phyloP scores from a whole-genome alignment of 2,329 filamentous ascomycete genomes.

The Cyanodermella asteris region DNA sequence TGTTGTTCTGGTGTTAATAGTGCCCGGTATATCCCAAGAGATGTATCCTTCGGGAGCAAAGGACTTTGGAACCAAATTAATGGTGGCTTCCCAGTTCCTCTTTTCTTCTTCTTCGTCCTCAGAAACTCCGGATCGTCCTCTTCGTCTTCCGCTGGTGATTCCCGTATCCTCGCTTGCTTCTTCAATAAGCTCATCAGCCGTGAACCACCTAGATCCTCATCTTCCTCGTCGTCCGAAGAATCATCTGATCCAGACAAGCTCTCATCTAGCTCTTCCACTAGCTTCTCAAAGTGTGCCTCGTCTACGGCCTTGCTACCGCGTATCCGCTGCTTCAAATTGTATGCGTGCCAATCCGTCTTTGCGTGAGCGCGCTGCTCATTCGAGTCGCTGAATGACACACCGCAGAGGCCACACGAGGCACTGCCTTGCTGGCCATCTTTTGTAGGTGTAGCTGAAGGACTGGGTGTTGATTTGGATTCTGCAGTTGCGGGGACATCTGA shows the following conservation, averaged over 20 bases:
- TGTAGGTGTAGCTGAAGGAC: neutral
- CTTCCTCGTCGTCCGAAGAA: constrained; percentile 47
- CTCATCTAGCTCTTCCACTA: constrained; percentile 72
- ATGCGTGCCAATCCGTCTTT: constrained; percentile 76
- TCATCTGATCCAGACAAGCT: constrained; percentile 71
- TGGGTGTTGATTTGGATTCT: constrained; percentile 5
- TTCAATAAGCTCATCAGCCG: constrained; percentile 53
- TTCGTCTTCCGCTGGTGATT: constrained; percentile 12
- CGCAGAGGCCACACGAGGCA: constrained; percentile 65
- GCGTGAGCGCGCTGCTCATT: constrained; percentile 70
- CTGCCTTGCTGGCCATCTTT: constrained; percentile 7
- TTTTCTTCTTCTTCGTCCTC: constrained; percentile 26
- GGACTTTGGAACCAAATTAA: constrained; percentile 71
- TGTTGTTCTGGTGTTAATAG: constrained; percentile 59
- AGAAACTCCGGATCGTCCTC: constrained; percentile 26
- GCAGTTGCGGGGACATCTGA: constrained; percentile 10
- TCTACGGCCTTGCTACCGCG: constrained; percentile 49
- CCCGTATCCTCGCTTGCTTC: constrained; percentile 55
- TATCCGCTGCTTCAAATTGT: constrained; percentile 84
- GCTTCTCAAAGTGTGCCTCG: constrained; percentile 67
- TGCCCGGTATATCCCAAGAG: constrained; percentile 66
- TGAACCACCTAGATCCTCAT: constrained; percentile 22
- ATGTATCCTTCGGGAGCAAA: constrained; percentile 51
- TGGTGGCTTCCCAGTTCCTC: constrained; percentile 44
- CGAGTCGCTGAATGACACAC: constrained; percentile 46